Base-by-base conservation (phyloP, 1,139 yeast genomes). In the Taiozyma sp. region DNA sequence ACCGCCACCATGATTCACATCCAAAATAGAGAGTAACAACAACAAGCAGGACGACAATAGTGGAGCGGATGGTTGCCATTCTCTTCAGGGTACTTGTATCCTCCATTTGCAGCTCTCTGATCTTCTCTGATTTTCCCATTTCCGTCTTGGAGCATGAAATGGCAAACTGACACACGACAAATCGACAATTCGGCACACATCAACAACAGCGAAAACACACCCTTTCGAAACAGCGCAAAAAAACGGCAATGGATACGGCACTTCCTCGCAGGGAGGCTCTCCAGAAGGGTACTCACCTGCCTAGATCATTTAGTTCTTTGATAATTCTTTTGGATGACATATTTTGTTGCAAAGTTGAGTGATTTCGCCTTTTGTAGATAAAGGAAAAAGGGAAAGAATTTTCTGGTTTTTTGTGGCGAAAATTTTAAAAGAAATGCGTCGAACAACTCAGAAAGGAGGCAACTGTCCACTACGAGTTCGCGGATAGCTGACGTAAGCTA, bases 251-350 rank as follows among this genome's bases (percentile, higher is more conserved):
- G 11, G 16, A n/a, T 29, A 14, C 37, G 11, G 24, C 30, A 11
- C 22, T 35, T 29, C 24, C 48, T n/a, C 37, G 37, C 21, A 6
- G 39, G 19, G 24, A 42, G 37, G 21, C 34, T 13, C 22, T 7
- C 42, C 30, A 29, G 19, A 24, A 13, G 11, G n/a, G 11, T 7
- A 84, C 93, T 73, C 80, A 85, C 93, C 88, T 85, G 70, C 96
- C 97, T 68, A 91, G 80, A 73, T 91, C 98, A 63, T 87, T 85
- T 67, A 91, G 81, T 75, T 91, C 98, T 76, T 91, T 91, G 76
- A 88, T 88, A 68, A 91, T 90, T 81, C 98, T 91, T 75, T 91
- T 91, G 19, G 44, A 45, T 7, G 52, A 50, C 52, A 50, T 50
- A 5, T 40, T 40, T n/a, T 40, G 22, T 40, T 22, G 29, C 10